These are phyloP conservation scores for Suillus sp. DNA, from an alignment of 768 basidiomycete genomes.

Conservation along the genomic window DNA sequence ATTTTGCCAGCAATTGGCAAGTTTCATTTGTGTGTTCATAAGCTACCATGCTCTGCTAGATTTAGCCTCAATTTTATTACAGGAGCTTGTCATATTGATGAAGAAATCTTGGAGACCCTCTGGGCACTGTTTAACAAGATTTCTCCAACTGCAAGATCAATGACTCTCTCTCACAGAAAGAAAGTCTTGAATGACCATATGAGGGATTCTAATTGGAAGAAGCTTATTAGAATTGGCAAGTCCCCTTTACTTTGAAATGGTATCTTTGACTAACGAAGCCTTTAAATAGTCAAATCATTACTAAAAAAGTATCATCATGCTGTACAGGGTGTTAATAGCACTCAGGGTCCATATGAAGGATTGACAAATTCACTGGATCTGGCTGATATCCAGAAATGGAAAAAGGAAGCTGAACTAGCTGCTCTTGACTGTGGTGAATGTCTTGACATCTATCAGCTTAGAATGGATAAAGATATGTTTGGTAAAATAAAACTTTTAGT, in stretches of 20 bases:
- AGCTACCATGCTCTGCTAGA: conserved; percentile 24
- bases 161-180: conserved; percentile 24
- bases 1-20: conserved; percentile 26
- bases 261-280: background rate
- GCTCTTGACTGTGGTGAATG: background rate
- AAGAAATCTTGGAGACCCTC: conserved; percentile 37
- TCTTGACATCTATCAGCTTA: conserved; percentile 9
- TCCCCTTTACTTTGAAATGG: background rate
- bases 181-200: conserved; percentile 37
- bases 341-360: conserved; percentile 6
- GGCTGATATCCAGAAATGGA: conserved; percentile 2
- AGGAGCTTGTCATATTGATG: conserved; percentile 33
- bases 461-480: conserved; percentile 11
- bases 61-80: conserved; percentile 31
- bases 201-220: conserved; percentile 38
- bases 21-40: conserved; percentile 36
- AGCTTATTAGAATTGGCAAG: conserved; percentile 27
- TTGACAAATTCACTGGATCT: background rate
- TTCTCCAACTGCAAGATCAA: conserved; percentile 23
- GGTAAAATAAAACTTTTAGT: background rate
- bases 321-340: background rate
- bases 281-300: background rate
- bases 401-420: background rate
- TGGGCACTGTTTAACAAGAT: conserved; percentile 33
- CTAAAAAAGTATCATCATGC: background rate